Base-by-base conservation (phyloP, 495 filamentous ascomycete species). In the Hyaloscypha bicolor region DNA sequence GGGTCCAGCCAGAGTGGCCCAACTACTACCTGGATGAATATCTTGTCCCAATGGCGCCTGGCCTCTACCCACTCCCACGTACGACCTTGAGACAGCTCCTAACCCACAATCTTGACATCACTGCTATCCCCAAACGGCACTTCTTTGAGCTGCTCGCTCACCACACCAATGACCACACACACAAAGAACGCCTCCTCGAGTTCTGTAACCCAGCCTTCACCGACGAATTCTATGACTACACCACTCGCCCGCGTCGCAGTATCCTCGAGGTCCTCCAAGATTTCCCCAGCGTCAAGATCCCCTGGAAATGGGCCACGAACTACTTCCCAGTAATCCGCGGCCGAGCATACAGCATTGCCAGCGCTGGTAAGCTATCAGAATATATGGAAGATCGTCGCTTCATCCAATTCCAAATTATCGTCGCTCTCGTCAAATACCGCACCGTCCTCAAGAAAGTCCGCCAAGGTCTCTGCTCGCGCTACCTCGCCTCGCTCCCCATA, bases 211-310 rank as follows among this genome's bases (percentile, higher is more conserved):
- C 91, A 0, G 82, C 89, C 21, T 91, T 89, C 74, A 83, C 92
- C 11, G 93, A 98, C 71, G 96, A 99, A 67, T 86, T 96, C 21
- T 97, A 90, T 79, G 96, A 99, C 75, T 99, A 98, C 75, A 94
- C 94, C 1, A 93, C 93, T 5, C 90, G 96, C 8, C 94, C 95
- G 8, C 88, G 95, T 56, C 88, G 95, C 52, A 94, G 89, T 68
- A 96, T 97, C 69, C 76, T 99, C 9, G 95, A 99, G 75, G 88
- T 97, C 2, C 81, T 99, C 30, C 86, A 93, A 55, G 95, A 99
- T 67, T 98, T 99, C 74, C 83, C 91, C 58, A 87, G 85, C 6
- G 91, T 98, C 55, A 87, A 87, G 64, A 87, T 99, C 5, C 93
- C 94, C 0, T 92, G 88, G 81, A 78, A 90, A 45, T 87, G 88